Conservation (phyloP, 1,139 yeast species). For the Torulaspora globosa region DNA sequence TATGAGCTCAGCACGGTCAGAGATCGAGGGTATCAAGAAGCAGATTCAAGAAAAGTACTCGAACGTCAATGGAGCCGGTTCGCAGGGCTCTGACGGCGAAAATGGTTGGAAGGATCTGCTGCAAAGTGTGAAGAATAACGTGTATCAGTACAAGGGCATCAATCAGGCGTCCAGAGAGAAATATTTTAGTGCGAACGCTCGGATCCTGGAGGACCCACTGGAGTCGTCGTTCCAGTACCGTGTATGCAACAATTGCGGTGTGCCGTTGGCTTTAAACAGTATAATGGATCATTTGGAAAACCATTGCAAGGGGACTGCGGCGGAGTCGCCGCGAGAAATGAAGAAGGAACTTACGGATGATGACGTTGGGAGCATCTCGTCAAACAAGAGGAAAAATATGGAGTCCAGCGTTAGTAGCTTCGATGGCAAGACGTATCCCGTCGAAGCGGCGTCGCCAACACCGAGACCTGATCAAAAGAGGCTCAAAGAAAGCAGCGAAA, state of each 20-base stretch:
- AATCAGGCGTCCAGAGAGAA: constrained; percentile 19
- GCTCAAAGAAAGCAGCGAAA: constrained; percentile 13
- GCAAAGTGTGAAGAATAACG: constrained; percentile 21
- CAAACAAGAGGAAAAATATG: constrained; percentile 31
- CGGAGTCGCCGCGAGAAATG: constrained; percentile 4
- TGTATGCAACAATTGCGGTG: constrained; percentile 60
- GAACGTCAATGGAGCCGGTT: constrained; percentile 9
- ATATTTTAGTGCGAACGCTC: constrained; percentile 26
- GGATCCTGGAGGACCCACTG: constrained; percentile 40
- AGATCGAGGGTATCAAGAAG: constrained; percentile 25
- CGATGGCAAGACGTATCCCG: constrained; percentile 34
- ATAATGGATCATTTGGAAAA: constrained; percentile 43
- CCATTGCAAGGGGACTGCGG: constrained; percentile 21
- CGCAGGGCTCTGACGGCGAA: constrained; percentile 10
- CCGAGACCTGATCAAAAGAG: constrained; percentile 21
- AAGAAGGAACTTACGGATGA: constrained; percentile 14
- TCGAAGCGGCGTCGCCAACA: constrained; percentile 32
- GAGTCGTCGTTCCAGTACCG: constrained; percentile 50
- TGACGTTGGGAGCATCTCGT: constrained; percentile 7
- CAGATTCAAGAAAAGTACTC: constrained; percentile 19
- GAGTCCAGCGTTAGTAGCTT: constrained; percentile 16
- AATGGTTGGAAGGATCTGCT: constrained; percentile 30
- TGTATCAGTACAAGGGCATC: constrained; percentile 18
- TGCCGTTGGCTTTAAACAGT: constrained; percentile 46
- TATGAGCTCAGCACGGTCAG: constrained; percentile 22